phyloP scores from a whole-genome alignment of 2,329 filamentous ascomycete species.

The Xylaria sp. region DNA sequence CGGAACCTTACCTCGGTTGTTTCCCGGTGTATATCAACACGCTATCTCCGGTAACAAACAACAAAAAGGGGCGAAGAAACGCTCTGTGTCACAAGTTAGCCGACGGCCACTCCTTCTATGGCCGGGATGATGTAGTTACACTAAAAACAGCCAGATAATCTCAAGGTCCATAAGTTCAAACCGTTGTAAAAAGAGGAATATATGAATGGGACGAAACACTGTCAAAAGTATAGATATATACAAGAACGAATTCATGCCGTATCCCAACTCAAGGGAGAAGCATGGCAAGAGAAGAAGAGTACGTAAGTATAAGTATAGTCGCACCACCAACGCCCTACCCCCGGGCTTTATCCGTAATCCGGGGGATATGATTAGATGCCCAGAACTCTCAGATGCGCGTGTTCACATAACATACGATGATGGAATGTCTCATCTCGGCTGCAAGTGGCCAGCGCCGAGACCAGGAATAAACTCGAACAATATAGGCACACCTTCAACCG shows the following conservation, averaged over 20 bases:
- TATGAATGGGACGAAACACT: conserved; percentile 21
- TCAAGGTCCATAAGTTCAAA: background rate
- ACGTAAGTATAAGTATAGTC: conserved; percentile 11
- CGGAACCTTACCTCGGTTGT: background rate
- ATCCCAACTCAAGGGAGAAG: conserved; percentile 4
- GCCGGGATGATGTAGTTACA: background rate
- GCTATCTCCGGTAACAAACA: background rate
- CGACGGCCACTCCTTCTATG: background rate
- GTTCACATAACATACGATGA: conserved; percentile 29
- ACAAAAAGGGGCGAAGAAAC: background rate
- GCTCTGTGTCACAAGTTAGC: conserved; percentile 3
- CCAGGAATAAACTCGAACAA: conserved; percentile 56
- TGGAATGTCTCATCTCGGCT: conserved; percentile 39
- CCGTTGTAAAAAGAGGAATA: background rate
- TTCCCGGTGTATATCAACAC: background rate
- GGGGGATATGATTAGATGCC: conserved; percentile 32
- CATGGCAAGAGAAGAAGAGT: conserved; percentile 17
- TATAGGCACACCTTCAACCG: conserved; percentile 58
- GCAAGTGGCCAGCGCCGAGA: conserved; percentile 50
- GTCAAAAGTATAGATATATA: conserved; percentile 36
- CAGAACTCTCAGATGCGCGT: conserved; percentile 28
- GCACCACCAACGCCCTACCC: conserved; percentile 37
- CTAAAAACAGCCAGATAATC: background rate
- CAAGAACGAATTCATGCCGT: conserved; percentile 24
- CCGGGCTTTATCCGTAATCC: conserved; percentile 27